Base-by-base conservation (phyloP, 2,329 filamentous ascomycete genomes). In the Emergomyces africanus region DNA sequence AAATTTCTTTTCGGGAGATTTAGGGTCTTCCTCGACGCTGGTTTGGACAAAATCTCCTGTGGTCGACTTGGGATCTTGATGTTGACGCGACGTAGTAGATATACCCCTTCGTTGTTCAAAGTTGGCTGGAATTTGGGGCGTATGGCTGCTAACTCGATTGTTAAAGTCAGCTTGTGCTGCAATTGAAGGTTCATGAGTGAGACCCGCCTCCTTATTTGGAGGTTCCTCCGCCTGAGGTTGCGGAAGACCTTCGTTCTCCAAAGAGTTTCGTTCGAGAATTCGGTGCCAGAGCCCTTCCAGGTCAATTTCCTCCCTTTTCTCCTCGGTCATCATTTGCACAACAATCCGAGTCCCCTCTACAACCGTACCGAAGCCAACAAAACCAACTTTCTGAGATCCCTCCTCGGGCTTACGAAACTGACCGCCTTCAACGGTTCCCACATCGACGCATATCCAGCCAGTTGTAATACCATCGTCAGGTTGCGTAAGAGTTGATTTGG, bases 381-480 rank as follows among this genome's bases (percentile, higher is more conserved):
- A 83, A 5, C 62, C 66, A 18, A 54, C 56, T 20, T 54, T 55
- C 30, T 57, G 54, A 39, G 33, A 15, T 15, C 18, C 44, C 3
- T 56, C 55, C 12, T 64, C 62, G 18, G 68, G 66, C 25, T 63
- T 66, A 10, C 64, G 60, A 37, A 65, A 51, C 69, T 68, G 39
- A 14, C 79, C 77, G 25, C 81, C 80, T 49, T 86, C 82, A 0
- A 90, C 79, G 18, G 82, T 82, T 4, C 89, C 89, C 10, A 94
- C 81, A 69, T 96, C 95, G 61, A 97, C 88, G 72, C 94, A 99
- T 23, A 99, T 87, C 94, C 94, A 99, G 10, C 90, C 91, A 0
- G 92, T 96, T 14, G 87, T 86, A 57, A 96, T 88, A 2, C 91
- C 92, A 68, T 96, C 89, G 66, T 96, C 91, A 12, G 83, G 82